These are phyloP conservation scores for Xylaria cubensis DNA, from an alignment of 495 filamentous ascomycete genomes.

Conservation along the genomic window DNA sequence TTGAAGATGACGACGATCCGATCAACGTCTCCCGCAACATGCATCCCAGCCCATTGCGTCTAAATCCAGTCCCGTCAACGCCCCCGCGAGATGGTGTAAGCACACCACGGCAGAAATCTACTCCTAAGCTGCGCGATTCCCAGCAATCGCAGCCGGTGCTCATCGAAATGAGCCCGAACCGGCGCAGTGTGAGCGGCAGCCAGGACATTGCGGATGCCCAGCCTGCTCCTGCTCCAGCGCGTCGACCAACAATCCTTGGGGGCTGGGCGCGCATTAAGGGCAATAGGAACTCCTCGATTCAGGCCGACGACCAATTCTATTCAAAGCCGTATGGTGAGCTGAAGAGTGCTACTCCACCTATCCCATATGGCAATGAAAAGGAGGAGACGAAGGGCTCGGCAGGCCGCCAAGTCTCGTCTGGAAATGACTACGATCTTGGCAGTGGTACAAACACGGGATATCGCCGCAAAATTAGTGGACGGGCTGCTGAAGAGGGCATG, in stretches of 20 bases:
- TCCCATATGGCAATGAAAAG: conserved; percentile 46
- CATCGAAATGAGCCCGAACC: conserved; percentile 51
- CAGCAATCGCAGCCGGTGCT: conserved; percentile 37
- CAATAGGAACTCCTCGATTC: conserved; percentile 51
- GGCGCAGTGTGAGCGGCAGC: conserved; percentile 43
- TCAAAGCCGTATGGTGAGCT: conserved; percentile 59
- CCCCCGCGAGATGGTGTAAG: conserved; percentile 22
- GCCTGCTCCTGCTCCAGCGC: conserved; percentile 27
- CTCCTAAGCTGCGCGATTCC: conserved; percentile 39
- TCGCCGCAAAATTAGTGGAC: conserved; percentile 78
- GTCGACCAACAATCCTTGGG: conserved; percentile 20
- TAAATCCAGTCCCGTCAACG: conserved; percentile 44
- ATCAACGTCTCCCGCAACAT: conserved; percentile 35
- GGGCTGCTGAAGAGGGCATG: conserved; percentile 81
- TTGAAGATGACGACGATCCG: conserved; percentile 35
- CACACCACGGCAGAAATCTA: conserved; percentile 33
- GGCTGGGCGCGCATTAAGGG: conserved; percentile 33
- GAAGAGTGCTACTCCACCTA: conserved; percentile 53
- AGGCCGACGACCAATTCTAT: conserved; percentile 61
- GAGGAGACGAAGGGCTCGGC: neutral
- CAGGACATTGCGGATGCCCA: conserved; percentile 44
- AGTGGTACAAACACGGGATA: conserved; percentile 40
- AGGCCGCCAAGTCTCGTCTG: conserved; percentile 56
- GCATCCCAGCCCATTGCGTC: conserved; percentile 55
- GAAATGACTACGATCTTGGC: conserved; percentile 66